Percentiles rank a stretch among this genome's conserved stretches.
These are phyloP conservation scores for Erythrobasidium hasegawianum DNA, from an alignment of 1,284 basidiomycete genomes.

Conservation along the genomic window DNA sequence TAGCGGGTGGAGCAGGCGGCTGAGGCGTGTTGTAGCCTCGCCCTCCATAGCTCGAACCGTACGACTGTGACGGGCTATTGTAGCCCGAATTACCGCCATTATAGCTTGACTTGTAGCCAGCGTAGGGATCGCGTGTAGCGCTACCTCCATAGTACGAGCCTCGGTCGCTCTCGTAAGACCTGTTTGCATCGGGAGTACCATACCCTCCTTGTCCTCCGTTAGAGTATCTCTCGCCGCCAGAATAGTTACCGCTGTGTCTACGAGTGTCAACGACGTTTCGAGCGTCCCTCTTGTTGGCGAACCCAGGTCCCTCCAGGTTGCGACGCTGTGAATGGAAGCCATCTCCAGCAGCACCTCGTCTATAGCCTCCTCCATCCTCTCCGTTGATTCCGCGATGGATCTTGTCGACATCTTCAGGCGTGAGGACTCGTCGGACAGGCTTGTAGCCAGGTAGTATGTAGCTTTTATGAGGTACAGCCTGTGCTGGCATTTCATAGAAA, in stretches of 20 bases:
- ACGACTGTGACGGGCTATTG: conserved; percentile 7
- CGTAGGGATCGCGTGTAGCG: conserved; percentile 11
- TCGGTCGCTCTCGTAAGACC: conserved; percentile 12
- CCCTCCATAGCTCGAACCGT: conserved; percentile 32
- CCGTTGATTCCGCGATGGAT: conserved; percentile 48
- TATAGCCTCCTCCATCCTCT: conserved; percentile 9
- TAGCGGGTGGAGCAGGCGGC: conserved; percentile 2
- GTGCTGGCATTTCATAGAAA: conserved; percentile 83
- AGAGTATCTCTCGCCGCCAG: conserved; percentile 1
- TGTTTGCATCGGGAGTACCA: not conserved
- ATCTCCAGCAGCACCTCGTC: conserved; percentile 27
- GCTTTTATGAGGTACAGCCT: conserved; percentile 78
- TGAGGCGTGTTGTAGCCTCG: conserved; percentile 34
- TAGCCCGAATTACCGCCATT: conserved; percentile 8
- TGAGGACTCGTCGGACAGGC: conserved; percentile 62
- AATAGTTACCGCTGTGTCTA: conserved; percentile 1
- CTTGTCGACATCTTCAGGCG: conserved; percentile 67
- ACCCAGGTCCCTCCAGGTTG: conserved; percentile 12
- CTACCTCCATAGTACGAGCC: not conserved
- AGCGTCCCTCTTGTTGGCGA: conserved; percentile 9
- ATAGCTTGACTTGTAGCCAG: conserved; percentile 9
- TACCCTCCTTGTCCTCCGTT: conserved; percentile 8
- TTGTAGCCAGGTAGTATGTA: conserved; percentile 72
- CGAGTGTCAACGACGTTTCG: conserved; percentile 8
- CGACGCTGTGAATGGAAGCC: conserved; percentile 34